phyloP scores from a whole-genome alignment of 805 yeast genomes.

The Wickerhamiella azyma region DNA sequence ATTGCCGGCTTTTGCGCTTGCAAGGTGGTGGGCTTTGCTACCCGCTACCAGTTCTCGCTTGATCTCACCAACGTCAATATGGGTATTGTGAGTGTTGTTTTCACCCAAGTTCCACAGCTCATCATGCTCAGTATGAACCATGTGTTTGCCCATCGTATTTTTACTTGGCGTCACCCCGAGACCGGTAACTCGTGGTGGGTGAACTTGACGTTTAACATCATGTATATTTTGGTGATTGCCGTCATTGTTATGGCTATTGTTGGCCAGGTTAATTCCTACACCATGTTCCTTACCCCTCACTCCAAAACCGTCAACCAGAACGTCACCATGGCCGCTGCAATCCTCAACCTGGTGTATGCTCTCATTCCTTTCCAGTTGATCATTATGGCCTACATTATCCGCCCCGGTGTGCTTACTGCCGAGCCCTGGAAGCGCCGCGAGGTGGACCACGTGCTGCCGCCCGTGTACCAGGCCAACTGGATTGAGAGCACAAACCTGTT shows the following conservation, averaged over 20 bases:
- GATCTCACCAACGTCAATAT: conserved; percentile 32
- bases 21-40: conserved; percentile 44
- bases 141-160: conserved; percentile 56
- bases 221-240: conserved; percentile 42
- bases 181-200: conserved; percentile 42
- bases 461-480: conserved; percentile 57
- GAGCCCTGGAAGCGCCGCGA: conserved; percentile 14
- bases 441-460: conserved; percentile 28
- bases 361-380: conserved; percentile 38
- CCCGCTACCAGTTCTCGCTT: conserved; percentile 48
- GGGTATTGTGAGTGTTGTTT: conserved; percentile 46
- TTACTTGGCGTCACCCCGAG: conserved; percentile 67
- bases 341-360: conserved; percentile 39
- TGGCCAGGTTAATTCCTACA: conserved; percentile 47
- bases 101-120: conserved; percentile 45
- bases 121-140: conserved; percentile 45
- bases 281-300: conserved; percentile 36
- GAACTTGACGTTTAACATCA: conserved; percentile 35
- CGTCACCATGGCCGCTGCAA: conserved; percentile 39
- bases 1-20: conserved; percentile 40
- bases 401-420: conserved; percentile 36
- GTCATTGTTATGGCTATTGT: conserved; percentile 56
- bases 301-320: conserved; percentile 39
- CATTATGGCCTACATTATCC: conserved; percentile 37
- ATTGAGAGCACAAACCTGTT: conserved; percentile 45